These are phyloP conservation scores for Penicillium parvum DNA, from an alignment of 495 filamentous ascomycete genomes.

Conservation along the genomic window DNA sequence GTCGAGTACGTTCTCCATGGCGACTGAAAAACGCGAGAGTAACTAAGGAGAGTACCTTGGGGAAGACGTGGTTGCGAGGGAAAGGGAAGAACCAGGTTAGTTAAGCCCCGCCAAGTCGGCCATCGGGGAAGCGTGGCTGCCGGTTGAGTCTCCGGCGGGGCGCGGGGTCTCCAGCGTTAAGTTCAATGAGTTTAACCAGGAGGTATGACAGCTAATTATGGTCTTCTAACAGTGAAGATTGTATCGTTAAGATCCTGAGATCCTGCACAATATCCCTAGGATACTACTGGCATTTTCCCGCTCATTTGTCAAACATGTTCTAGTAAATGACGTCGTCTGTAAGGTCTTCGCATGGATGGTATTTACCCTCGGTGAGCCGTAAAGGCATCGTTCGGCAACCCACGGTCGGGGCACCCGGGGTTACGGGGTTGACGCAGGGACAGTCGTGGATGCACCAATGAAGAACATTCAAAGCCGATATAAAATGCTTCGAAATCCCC, in stretches of 20 bases:
- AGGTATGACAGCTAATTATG: too few relatives aligned
- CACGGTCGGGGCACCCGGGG: conserved; percentile 9
- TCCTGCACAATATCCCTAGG: too few relatives aligned
- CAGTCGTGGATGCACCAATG: not conserved
- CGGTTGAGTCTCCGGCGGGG: conserved; percentile 5
- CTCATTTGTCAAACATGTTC: too few relatives aligned
- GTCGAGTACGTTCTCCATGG: conserved; percentile 75
- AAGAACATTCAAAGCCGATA: not conserved
- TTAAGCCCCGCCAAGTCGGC: conserved; percentile 9
- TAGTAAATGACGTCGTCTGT: not conserved
- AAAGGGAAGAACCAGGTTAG: conserved; percentile 8
- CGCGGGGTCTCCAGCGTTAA: conserved; percentile 24
- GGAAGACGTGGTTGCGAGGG: not conserved
- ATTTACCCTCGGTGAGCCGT: conserved; percentile 24
- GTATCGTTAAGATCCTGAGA: too few relatives aligned
- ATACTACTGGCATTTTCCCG: too few relatives aligned
- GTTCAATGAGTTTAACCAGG: not conserved
- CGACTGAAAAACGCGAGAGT: not conserved
- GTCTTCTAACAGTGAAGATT: too few relatives aligned
- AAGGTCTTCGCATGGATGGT: conserved; percentile 7
- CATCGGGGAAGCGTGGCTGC: conserved; percentile 1
- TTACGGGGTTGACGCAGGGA: not conserved
- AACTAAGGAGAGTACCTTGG: conserved; percentile 8
- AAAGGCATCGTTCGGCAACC: conserved; percentile 26
- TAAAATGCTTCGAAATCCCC: too few relatives aligned